These are phyloP conservation scores for Ceratocystis diversiconidia DNA, from an alignment of 2,329 filamentous ascomycete species.

Conservation along the genomic window DNA sequence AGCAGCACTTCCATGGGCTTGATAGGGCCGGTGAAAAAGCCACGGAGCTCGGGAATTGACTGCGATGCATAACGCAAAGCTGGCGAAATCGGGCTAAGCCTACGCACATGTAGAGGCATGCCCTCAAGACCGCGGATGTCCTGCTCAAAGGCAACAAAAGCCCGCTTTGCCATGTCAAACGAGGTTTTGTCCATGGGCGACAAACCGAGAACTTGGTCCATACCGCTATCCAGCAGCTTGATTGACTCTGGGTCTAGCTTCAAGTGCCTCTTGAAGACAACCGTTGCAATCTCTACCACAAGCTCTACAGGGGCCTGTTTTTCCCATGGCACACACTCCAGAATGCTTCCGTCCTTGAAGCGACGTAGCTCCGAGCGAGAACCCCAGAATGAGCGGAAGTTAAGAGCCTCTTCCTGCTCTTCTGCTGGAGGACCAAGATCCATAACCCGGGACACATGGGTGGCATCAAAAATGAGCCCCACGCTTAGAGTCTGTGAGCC, in stretches of 20 bases:
- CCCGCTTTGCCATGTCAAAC: constrained; percentile 56
- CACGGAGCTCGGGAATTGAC: constrained; percentile 29
- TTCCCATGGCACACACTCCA: constrained; percentile 81
- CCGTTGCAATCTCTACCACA: constrained; percentile 64
- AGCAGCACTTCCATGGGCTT: constrained; percentile 62
- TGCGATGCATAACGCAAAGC: constrained; percentile 62
- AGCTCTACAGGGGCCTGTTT: constrained; percentile 49
- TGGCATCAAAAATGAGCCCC: constrained; percentile 57
- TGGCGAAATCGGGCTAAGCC: constrained; percentile 58
- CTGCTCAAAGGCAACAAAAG: constrained; percentile 59
- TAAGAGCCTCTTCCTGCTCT: constrained; percentile 64
- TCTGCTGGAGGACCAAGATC: constrained; percentile 83
- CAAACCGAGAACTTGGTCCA: constrained; percentile 35
- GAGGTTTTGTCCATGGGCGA: constrained; percentile 36
- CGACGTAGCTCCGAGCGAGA: constrained; percentile 82
- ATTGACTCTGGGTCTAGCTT: constrained; percentile 42
- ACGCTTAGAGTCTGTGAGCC: constrained; percentile 27
- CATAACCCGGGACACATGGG: constrained; percentile 58
- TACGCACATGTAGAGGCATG: constrained; percentile 74
- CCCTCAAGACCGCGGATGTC: constrained; percentile 65
- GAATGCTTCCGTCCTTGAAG: constrained; percentile 88
- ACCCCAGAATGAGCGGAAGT: constrained; percentile 87
- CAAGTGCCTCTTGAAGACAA: constrained; percentile 58
- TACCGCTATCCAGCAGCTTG: constrained; percentile 35
- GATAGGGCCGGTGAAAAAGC: constrained; percentile 16